Base-by-base conservation (phyloP, 169 alveolate species). In the Cryptosporidium sp. region DNA sequence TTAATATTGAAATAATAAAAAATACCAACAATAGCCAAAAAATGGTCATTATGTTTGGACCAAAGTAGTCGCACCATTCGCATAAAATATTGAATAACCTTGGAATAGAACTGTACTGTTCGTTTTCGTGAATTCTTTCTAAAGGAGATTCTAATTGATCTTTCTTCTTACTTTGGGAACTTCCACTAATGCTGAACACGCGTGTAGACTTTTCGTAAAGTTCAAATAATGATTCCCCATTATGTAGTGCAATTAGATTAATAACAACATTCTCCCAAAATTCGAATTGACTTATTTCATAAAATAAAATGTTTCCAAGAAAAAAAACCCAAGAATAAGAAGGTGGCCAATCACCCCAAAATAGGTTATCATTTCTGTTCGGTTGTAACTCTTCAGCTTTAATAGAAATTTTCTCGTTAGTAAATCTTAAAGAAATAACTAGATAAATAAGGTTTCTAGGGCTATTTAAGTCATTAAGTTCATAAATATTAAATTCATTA, bases 291-390 rank as follows among this genome's bases (percentile, higher is more conserved):
- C 51, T 62, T 33, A 80, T 48, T 31, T 80, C 67, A 61, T 48
- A 21, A 62, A 62, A 80, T 26, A 80, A 65, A 80, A 65, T 42
- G 44, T 62, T 80, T 5, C 89, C 89, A n/a, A 80, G 68, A 44
- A 80, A 80, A 65, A 80, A 80, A 21, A 80, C 80, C 89, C 89
- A 80, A 8, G 89, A 80, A 44, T 62, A 65, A 18, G 89, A 65
- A 37, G 89, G 89, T 44, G 89, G 89, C 89, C 89, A 80, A 48
- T 80, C 89, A 31, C 89, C 89, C 89, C 89, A 80, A 60, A 80
- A 80, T 29, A 60, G 29, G 37, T 60, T 62, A 62, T 80, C 62
- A 18, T 80, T 73, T 73, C 60, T 73, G 35, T 42, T 62, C 7
- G 89, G 89, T 80, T 80, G 73, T 33, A 80, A 48, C 44, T 80